Percentiles rank a stretch among this genome's conserved stretches.
These are phyloP conservation scores for Vicia villosa DNA, from an alignment of 306 rosid genomes.

Conservation along the genomic window DNA sequence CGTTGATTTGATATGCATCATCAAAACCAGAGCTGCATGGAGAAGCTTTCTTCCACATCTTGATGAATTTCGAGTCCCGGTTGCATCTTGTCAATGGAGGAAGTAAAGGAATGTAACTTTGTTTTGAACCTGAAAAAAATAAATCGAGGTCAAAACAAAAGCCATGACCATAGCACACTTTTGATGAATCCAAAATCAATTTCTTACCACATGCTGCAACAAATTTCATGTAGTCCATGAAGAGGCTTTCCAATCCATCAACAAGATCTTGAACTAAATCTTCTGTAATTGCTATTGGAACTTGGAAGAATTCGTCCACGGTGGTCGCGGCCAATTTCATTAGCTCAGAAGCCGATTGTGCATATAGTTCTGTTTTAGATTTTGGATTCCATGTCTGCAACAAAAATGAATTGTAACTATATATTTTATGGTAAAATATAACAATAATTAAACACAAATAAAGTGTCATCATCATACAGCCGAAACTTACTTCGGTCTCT, in stretches of 20 bases:
- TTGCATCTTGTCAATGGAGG: constrained; percentile 94
- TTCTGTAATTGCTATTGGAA: constrained; percentile 74
- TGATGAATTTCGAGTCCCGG: constrained; percentile 58
- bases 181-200: background rate
- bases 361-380: constrained; percentile 76
- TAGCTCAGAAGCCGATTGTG: constrained; percentile 80
- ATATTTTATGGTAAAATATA: background rate
- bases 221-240: constrained; percentile 68
- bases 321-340: constrained; percentile 50
- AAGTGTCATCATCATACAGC: constrained; percentile 6
- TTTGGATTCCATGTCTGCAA: constrained; percentile 90
- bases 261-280: constrained; percentile 76
- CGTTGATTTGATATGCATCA: constrained; percentile 31
- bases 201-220: constrained; percentile 79
- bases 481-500: constrained; percentile 73
- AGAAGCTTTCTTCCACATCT: constrained; percentile 68
- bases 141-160: background rate
- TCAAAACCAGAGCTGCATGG: constrained; percentile 59
- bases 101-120: constrained; percentile 76
- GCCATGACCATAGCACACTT: background rate
- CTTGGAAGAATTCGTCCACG: constrained; percentile 71
- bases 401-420: background rate
- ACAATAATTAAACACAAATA: background rate
- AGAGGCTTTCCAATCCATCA: constrained; percentile 62
- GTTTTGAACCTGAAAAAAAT: constrained; percentile 66